Conservation (phyloP, 805 yeast genomes). For the Naumovozyma castellii region DNA sequence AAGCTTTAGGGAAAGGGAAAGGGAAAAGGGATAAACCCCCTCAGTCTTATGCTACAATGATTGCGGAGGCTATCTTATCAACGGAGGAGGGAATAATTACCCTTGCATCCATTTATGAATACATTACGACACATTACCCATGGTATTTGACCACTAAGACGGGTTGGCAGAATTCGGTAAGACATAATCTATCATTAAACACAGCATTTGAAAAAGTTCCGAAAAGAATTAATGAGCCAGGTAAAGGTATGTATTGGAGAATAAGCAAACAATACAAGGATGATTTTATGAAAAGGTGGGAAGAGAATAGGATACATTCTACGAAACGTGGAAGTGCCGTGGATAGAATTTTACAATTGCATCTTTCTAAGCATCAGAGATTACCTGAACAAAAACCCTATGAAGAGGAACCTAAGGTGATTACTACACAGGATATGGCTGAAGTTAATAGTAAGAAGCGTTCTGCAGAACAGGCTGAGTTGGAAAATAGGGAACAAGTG, state of each 20-base stretch:
- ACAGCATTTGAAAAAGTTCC: constrained; percentile 97
- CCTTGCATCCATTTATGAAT: constrained; percentile 79
- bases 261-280: constrained; percentile 73
- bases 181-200: constrained; percentile 88
- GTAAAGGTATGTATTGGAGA: constrained; percentile 99
- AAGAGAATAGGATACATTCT: constrained; percentile 60
- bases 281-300: constrained; percentile 74
- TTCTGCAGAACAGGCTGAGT: neutral
- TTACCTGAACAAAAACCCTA: constrained; percentile 26
- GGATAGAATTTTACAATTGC: constrained; percentile 66
- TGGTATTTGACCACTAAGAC: constrained; percentile 80
- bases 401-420: neutral
- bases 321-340: constrained; percentile 69
- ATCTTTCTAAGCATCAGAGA: constrained; percentile 40
- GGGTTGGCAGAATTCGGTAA: constrained; percentile 97
- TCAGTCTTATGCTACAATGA: constrained; percentile 86
- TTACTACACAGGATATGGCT: constrained; percentile 3
- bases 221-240: constrained; percentile 83
- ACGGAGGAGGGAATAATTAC: constrained; percentile 79
- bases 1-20: neutral
- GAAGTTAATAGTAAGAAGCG: constrained; percentile 1
- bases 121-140: constrained; percentile 79
- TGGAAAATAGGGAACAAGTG: neutral
- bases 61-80: constrained; percentile 88
- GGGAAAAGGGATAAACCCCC: neutral